Percentiles rank a stretch among this genome's conserved stretches.
Evolutionary conservation across 106 monocot species (phyloP).

Genomic region (Iris macrosiphon): DNA sequence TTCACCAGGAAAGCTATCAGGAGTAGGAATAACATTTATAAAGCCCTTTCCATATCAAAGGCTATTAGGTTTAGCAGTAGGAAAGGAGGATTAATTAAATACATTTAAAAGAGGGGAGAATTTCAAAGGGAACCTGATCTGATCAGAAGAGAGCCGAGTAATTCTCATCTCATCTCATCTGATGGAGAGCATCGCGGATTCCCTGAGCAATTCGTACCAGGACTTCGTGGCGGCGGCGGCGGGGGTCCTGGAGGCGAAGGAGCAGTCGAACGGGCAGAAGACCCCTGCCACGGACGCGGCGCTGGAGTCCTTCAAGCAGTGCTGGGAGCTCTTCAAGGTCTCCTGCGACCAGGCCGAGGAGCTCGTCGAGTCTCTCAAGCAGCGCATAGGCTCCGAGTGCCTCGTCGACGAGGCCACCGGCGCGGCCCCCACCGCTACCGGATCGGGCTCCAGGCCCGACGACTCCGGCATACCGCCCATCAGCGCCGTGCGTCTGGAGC

Average conservation of each 20-base stretch:
- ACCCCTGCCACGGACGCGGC: constrained; percentile 32
- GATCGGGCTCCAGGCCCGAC: neutral
- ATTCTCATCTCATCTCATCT: too few relatives aligned
- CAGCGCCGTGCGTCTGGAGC: constrained; percentile 91
- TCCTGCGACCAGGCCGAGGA: constrained; percentile 67
- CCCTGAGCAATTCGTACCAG: constrained; percentile 16
- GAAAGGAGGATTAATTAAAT: too few relatives aligned
- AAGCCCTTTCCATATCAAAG: too few relatives aligned
- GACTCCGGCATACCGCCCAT: constrained; percentile 67
- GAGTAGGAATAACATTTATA: too few relatives aligned
- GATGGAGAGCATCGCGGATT: constrained; percentile 20
- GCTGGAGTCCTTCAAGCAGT: constrained; percentile 59
- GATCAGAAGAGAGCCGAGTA: too few relatives aligned
- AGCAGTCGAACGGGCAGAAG: constrained; percentile 21
- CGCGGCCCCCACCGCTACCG: constrained; percentile 20
- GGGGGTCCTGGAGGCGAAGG: constrained; percentile 27
- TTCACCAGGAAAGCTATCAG: too few relatives aligned
- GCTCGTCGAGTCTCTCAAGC: constrained; percentile 53
- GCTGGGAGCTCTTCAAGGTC: constrained; percentile 56
- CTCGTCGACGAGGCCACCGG: constrained; percentile 67
- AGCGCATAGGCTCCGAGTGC: constrained; percentile 62
- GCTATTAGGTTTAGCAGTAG: too few relatives aligned
- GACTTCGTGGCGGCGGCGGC: constrained; percentile 26
- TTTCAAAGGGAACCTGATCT: too few relatives aligned
- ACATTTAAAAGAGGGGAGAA: too few relatives aligned